Percentiles rank a stretch among this genome's conserved stretches.
These are phyloP conservation scores for Pichia sp. DNA, from an alignment of 1,139 yeast genomes.

Conservation along the genomic window DNA sequence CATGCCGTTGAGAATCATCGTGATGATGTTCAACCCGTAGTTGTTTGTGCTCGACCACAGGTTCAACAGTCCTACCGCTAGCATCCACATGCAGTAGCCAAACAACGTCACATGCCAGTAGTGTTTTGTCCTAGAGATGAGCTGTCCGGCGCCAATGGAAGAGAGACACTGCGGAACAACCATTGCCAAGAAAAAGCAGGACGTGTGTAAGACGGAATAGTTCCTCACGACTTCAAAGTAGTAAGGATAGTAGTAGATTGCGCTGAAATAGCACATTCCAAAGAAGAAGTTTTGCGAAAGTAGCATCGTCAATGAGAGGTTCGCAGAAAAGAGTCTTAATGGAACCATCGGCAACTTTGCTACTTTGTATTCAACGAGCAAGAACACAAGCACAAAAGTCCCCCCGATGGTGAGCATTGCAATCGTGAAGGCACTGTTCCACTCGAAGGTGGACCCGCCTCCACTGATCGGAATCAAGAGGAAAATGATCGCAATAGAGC, in stretches of 20 bases:
- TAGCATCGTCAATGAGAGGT: conserved; percentile 39
- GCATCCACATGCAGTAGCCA: conserved; percentile 44
- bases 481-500: conserved; percentile 42
- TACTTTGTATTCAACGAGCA: conserved; percentile 46
- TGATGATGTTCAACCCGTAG: background rate
- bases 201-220: conserved; percentile 36
- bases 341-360: conserved; percentile 56
- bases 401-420: conserved; percentile 45
- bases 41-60: conserved; percentile 1
- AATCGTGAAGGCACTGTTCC: conserved; percentile 50
- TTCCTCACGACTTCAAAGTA: conserved; percentile 50
- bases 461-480: conserved; percentile 49
- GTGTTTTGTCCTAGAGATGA: conserved; percentile 41
- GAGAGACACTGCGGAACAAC: conserved; percentile 39
- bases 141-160: conserved; percentile 42
- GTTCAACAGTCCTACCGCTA: conserved; percentile 34
- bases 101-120: conserved; percentile 39
- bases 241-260: conserved; percentile 45
- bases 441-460: conserved; percentile 47
- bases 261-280: conserved; percentile 46
- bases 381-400: conserved; percentile 36
- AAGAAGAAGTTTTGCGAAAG: conserved; percentile 44
- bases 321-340: conserved; percentile 39
- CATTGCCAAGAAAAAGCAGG: conserved; percentile 41
- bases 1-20: conserved; percentile 40